Base-by-base conservation (phyloP, 2,329 filamentous ascomycete genomes). In the Pochonia chlamydosporia region DNA sequence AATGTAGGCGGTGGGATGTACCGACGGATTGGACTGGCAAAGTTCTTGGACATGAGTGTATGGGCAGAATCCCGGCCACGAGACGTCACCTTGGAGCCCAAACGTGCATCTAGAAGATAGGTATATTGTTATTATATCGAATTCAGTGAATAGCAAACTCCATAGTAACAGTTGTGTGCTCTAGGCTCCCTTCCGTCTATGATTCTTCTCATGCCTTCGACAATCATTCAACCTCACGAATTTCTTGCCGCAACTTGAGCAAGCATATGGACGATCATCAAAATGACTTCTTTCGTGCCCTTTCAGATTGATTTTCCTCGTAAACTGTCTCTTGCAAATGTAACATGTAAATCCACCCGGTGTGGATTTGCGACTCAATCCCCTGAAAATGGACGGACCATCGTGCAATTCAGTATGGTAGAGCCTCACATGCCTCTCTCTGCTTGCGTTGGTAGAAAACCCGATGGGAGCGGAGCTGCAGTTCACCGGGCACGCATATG, bases 391-490 rank as follows among this genome's bases (percentile, higher is more conserved):
- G 14, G 9, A 31, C 14, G 14, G 28, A 9, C 28, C 28, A 14
- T 31, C 28, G 28, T 31, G 14, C 14, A 9, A 9, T 9, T 31
- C 28, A 8, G 28, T 9, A 14, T 31, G 28, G 28, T 31, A 9
- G 8, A 9, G 8, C 14, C 28, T 9, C 28, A 31, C 14, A 14
- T 31, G 28, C 14, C 28, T 31, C 28, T 59, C 49, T 13, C 28
- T 48, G 40, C 73, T 67, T 30, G 63, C 65, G n/a, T 65, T 66
- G 4, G 63, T 59, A 2, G 58, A 54, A 54, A 72, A 74, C 1
- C 72, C 72, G 39, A 66, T 56, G 5, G 63, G 58, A 4, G 54
- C 59, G 5, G 61, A 49, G 3, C 56, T 51, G 44, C 71, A 74
- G 2, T 58, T 57, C 1, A 67, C 50, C 0, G 57, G 56, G 43